Evolutionary conservation across 805 yeast genomes (phyloP).

Genomic region (Ogataea paraovalis): DNA sequence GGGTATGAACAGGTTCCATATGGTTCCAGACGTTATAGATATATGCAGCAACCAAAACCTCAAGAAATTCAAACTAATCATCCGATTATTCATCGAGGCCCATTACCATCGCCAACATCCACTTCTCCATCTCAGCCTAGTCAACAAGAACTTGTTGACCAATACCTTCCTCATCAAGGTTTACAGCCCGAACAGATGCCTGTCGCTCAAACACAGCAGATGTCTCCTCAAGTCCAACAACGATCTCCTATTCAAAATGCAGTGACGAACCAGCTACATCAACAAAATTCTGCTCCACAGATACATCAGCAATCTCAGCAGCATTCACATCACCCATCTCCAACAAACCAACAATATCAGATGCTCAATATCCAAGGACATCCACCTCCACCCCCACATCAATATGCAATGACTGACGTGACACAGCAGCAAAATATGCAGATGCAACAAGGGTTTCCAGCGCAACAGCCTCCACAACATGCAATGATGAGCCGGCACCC

Average conservation of each 20-base stretch:
- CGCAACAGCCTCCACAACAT: slow-evolving; percentile 1
- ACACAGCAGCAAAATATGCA: not conserved
- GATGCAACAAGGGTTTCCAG: slow-evolving; percentile 1
- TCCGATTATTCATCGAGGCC: slow-evolving; percentile 10
- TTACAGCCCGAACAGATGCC: not conserved
- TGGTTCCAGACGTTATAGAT: slow-evolving; percentile 26
- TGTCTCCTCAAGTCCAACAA: not conserved
- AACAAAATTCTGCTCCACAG: slow-evolving; percentile 2
- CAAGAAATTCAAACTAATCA: slow-evolving; percentile 17
- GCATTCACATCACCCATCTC: slow-evolving; percentile 2
- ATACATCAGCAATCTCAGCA: not conserved
- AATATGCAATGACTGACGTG: not conserved
- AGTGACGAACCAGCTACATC: not conserved
- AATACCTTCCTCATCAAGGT: not conserved
- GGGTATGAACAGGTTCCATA: slow-evolving; percentile 52
- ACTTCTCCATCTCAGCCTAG: not conserved
- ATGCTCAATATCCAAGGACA: not conserved
- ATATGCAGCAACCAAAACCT: slow-evolving; percentile 21
- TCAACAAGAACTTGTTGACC: no score
- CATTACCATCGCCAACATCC: not conserved
- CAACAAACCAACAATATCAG: not conserved
- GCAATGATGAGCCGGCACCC: not conserved
- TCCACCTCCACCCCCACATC: slow-evolving; percentile 1
- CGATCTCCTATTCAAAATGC: not conserved
- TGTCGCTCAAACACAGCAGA: not conserved